A percentile compares a stretch with the other conserved stretches of the same genome.
These are phyloP conservation scores for Phaeosphaeriaceae sp. DNA, from an alignment of 2,329 filamentous ascomycete species.

Conservation along the genomic window DNA sequence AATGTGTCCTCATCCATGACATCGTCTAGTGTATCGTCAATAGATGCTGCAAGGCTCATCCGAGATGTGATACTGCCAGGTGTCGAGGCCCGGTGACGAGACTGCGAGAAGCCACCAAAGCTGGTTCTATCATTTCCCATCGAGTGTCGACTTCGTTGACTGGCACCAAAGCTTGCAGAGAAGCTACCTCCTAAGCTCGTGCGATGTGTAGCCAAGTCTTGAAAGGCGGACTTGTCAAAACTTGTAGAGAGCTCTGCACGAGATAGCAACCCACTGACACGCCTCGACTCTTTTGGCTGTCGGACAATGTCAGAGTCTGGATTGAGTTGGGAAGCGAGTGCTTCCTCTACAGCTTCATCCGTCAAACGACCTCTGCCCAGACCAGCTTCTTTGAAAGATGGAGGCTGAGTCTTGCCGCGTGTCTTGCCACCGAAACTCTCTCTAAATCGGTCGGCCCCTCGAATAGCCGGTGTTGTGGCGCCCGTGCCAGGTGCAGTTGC, in stretches of 20 bases:
- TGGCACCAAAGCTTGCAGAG: conserved; percentile 57
- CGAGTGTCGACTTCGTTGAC: conserved; percentile 73
- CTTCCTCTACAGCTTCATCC: conserved; percentile 54
- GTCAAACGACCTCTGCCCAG: conserved; percentile 41
- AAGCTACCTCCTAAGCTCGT: conserved; percentile 49
- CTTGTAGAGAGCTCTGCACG: conserved; percentile 85
- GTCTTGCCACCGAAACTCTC: conserved; percentile 74
- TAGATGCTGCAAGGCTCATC: conserved; percentile 46
- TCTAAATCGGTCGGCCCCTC: conserved; percentile 68
- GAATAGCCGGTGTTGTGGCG: conserved; percentile 73
- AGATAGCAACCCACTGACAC: conserved; percentile 90
- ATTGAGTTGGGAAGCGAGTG: conserved; percentile 58
- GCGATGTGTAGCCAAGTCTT: conserved; percentile 67
- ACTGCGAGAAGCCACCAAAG: conserved; percentile 52
- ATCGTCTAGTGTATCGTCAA: conserved; percentile 48
- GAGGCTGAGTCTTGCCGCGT: conserved; percentile 52
- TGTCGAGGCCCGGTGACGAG: conserved; percentile 62
- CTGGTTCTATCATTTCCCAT: conserved; percentile 73
- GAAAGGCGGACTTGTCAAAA: conserved; percentile 80
- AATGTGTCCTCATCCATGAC: conserved; percentile 48
- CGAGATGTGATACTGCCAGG: conserved; percentile 55
- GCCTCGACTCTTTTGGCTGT: conserved; percentile 69
- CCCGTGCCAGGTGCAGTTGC: conserved; percentile 70
- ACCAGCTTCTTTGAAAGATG: conserved; percentile 47
- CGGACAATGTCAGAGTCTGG: conserved; percentile 58